Base-by-base conservation (phyloP, 768 basidiomycete genomes). In the Trametes elegans region DNA sequence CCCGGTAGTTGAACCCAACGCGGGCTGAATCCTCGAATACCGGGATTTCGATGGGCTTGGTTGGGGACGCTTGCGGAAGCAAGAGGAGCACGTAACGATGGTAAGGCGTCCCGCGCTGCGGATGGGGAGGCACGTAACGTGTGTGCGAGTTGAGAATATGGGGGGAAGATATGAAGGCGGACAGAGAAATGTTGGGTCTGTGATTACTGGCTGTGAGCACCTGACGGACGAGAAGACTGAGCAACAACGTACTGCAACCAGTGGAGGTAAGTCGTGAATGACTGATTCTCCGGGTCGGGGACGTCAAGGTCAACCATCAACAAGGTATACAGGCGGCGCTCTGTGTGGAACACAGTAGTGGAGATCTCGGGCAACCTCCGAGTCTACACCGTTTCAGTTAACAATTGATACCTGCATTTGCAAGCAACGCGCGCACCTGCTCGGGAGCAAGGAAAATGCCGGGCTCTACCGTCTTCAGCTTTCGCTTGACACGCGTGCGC, bases 291-390 rank as follows among this genome's bases (percentile, higher is more conserved):
- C 52, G 82, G 80, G 60, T 93, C 79, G n/a, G 96, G 96, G 11
- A 92, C 83, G 69, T 98, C 93, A 48, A 87, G 85, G 68, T 98
- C 95, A 41, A 98, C 74, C 70, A 99, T 83, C 31, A 99, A 68
- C 59, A 99, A 74, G 0, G 95, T 97, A 70, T 97, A 97, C 6
- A 90, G 72, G 27, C 88, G 79, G 18, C 82, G 79, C 56, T 94
- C 90, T 0, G 80, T 72, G 70, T 96, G 90, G 77, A 90, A 96
- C 1, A 88, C 84, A 49, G 86, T 90, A 5, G 83, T 82, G 58
- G 80, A 82, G 5, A 97, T 62, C 53, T 72, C 74, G 2, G 93
- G 90, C 1, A 81, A 81, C 53, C 74, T 68, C 6, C 79, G 62
- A 1, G 92, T 95, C 88, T 88, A 57, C 5, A 34, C 43, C 11